phyloP scores from a whole-genome alignment of 2,329 filamentous ascomycete species.

The Ceratocystiopsis sp. region DNA sequence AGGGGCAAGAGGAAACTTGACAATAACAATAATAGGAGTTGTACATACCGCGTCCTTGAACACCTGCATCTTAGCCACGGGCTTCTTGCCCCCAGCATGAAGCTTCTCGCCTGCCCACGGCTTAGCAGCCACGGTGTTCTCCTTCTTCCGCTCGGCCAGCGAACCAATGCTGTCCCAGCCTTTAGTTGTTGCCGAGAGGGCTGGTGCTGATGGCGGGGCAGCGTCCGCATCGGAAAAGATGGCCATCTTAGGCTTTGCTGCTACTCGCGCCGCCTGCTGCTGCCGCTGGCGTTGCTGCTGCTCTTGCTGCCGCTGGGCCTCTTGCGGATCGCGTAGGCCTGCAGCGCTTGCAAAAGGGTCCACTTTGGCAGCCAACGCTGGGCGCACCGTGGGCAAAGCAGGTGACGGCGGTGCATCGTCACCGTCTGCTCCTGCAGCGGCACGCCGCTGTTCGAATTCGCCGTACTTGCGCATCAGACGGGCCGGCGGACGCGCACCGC shows the following conservation, averaged over 20 bases:
- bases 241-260: constrained; percentile 56
- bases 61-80: constrained; percentile 66
- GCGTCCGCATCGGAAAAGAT: constrained; percentile 73
- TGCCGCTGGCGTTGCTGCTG: constrained; percentile 4
- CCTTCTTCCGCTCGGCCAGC: constrained; percentile 77
- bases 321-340: constrained; percentile 45
- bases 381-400: constrained; percentile 65
- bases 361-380: constrained; percentile 68
- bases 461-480: constrained; percentile 75
- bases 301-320: constrained; percentile 13
- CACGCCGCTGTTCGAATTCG: constrained; percentile 68
- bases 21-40: neutral
- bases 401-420: constrained; percentile 57
- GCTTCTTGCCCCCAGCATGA: constrained; percentile 71
- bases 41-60: constrained; percentile 90
- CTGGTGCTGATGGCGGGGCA: constrained; percentile 32
- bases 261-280: constrained; percentile 21
- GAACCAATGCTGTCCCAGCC: constrained; percentile 91
- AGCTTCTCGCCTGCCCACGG: constrained; percentile 88
- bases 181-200: constrained; percentile 40
- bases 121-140: constrained; percentile 71
- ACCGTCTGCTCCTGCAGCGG: constrained; percentile 28
- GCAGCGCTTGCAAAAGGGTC: constrained; percentile 56
- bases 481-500: constrained; percentile 67
- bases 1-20: neutral